A percentile compares a stretch with the other conserved stretches of the same genome.
phyloP scores from a whole-genome alignment of 164 flowering plant species.

The Akebia trifoliata region DNA sequence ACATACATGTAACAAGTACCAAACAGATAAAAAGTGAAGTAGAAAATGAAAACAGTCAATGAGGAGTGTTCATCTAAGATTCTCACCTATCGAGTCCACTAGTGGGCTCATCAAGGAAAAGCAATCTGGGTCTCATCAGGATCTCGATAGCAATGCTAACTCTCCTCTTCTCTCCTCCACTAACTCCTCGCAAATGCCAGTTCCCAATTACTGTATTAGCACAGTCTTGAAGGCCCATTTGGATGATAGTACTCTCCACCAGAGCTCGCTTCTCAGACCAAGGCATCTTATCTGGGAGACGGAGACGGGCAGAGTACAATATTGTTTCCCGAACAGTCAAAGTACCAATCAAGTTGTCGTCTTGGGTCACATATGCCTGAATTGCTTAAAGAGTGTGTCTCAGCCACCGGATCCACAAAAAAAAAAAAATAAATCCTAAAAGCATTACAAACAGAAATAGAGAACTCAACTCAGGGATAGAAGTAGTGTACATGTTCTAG shows the following conservation, averaged over 20 bases:
- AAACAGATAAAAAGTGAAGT: no score
- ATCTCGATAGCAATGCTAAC: constrained; percentile 95
- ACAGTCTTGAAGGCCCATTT: constrained; percentile 95
- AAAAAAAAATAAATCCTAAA: not conserved
- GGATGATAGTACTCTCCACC: constrained; percentile 75
- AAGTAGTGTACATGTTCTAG: no score
- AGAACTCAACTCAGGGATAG: no score
- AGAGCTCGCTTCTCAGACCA: constrained; percentile 68
- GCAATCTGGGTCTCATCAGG: constrained; percentile 82
- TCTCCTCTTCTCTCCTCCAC: constrained; percentile 91
- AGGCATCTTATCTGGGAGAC: constrained; percentile 77
- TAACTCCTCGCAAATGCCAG: constrained; percentile 90
- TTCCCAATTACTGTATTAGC: constrained; percentile 88
- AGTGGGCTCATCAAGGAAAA: constrained; percentile 95
- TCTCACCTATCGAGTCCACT: constrained; percentile 87
- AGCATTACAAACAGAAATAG: not conserved
- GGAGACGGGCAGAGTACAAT: constrained; percentile 68
- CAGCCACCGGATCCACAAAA: no score
- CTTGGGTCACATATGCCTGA: constrained; percentile 97
- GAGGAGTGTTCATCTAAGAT: no score
- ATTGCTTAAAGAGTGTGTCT: not conserved
- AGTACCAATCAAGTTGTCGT: constrained; percentile 84
- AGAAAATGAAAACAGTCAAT: no score
- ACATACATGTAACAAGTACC: no score
- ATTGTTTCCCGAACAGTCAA: constrained; percentile 87